A percentile compares a stretch with the other conserved stretches of the same genome.
These are phyloP conservation scores for Pseudogymnoascus sp. DNA, from an alignment of 2,329 filamentous ascomycete genomes.

Conservation along the genomic window DNA sequence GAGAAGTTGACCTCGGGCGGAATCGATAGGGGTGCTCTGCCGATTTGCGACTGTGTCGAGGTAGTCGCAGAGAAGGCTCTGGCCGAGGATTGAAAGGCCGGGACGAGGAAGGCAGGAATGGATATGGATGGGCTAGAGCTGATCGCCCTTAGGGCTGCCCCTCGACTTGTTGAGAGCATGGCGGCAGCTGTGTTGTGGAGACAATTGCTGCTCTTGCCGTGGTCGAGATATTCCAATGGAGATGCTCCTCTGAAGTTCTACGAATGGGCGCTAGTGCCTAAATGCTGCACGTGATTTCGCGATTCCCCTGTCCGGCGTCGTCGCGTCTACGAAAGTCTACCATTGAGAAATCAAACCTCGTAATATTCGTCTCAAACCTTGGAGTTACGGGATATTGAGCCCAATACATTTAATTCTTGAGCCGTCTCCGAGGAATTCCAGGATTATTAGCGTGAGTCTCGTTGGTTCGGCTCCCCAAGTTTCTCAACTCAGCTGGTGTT, in stretches of 20 bases:
- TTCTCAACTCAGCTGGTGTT: background rate
- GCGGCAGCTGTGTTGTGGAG: conserved; percentile 18
- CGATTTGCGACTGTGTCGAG: conserved; percentile 69
- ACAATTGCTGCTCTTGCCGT: conserved; percentile 8
- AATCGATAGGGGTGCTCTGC: conserved; percentile 68
- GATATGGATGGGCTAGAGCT: conserved; percentile 39
- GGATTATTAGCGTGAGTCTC: background rate
- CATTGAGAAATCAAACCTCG: background rate
- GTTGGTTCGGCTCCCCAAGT: background rate
- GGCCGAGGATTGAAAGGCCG: conserved; percentile 51
- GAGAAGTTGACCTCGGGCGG: conserved; percentile 76
- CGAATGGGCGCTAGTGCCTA: background rate
- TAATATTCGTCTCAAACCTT: background rate
- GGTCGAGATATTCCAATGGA: conserved; percentile 1
- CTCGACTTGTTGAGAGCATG: conserved; percentile 59
- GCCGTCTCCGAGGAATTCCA: background rate
- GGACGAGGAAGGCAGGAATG: conserved; percentile 66
- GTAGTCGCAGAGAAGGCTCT: conserved; percentile 65
- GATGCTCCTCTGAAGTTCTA: conserved; percentile 5
- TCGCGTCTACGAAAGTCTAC: background rate
- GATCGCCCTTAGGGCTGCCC: conserved; percentile 50
- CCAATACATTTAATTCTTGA: background rate
- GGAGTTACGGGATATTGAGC: background rate
- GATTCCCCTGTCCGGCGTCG: background rate
- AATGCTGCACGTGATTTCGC: background rate